Base-by-base conservation (phyloP, 306 rosid genomes). In the Betula pendula region DNA sequence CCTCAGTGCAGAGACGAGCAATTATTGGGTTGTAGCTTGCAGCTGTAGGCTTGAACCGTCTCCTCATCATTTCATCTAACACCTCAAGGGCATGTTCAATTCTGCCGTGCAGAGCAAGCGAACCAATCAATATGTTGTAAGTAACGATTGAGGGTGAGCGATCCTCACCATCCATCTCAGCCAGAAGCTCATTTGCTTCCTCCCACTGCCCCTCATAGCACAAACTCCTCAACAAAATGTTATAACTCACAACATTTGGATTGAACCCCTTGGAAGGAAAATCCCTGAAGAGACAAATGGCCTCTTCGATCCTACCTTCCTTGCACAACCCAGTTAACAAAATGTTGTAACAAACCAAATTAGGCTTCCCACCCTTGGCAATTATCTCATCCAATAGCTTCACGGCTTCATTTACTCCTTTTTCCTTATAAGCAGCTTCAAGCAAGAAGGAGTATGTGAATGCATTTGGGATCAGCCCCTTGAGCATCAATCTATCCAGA, bases 291-390 rank as follows among this genome's bases (percentile, higher is more conserved):
- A 90, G 81, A 80, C 17, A 51, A 17, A 88, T 79, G n/a, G 96
- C 99, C 70, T 90, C 99, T 74, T 90, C 90, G n/a, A 70, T 90
- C 84, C 97, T 91, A 49, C 87, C 91, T 84, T 95, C 99, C 89
- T 90, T 90, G 82, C 97, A 95, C 84, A 95, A 77, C 13, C 97
- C 97, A 62, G 97, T 92, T 24, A 90, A 77, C 85, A 95, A 75
- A 45, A 92, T 92, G 87, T 95, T 95, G 82, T 95, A 90, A 75
- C 92, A 88, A 74, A 92, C 97, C 86, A 95, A 84, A 86, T 90
- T 89, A 52, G 89, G 96, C 74, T 83, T 74, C 49, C 99, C 97
- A 4, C 97, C 99, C 66, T 87, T 90, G 20, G 92, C 91, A 87
- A 92, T 89, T 60, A 92, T 90, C 70, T 87, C 83, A 62, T 86